Conservation (phyloP, 164 flowering plant species). For the grape (Vitis vinifera) region DNA sequence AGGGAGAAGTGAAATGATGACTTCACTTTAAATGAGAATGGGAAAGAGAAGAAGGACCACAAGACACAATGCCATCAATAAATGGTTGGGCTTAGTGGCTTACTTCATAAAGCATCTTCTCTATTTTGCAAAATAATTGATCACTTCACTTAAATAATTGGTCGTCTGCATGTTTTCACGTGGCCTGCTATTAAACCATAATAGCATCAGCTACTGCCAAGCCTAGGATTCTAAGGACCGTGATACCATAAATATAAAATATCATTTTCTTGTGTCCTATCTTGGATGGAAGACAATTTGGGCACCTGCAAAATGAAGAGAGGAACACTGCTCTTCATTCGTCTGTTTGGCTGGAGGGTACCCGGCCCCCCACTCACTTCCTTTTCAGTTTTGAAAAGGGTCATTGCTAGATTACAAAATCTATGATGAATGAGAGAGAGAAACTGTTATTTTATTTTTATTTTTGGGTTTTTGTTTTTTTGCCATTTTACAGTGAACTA, state of each 20-base stretch:
- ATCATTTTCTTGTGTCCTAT: too few relatives aligned
- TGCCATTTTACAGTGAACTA: constrained; percentile 20
- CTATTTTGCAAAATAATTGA: too few relatives aligned
- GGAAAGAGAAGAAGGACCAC: too few relatives aligned
- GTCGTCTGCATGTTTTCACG: constrained; percentile 60
- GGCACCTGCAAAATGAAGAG: too few relatives aligned
- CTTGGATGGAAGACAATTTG: too few relatives aligned
- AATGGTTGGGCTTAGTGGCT: too few relatives aligned
- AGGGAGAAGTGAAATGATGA: too few relatives aligned
- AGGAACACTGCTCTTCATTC: too few relatives aligned
- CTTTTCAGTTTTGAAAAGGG: constrained; percentile 6
- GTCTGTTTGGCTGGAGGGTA: constrained; percentile 11
- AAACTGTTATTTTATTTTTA: not conserved
- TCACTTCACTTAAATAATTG: constrained; percentile 16
- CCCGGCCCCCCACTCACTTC: constrained; percentile 1
- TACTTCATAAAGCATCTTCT: too few relatives aligned
- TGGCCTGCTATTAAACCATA: constrained; percentile 35
- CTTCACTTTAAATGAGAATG: too few relatives aligned
- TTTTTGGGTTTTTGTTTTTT: not conserved
- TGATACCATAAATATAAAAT: not conserved
- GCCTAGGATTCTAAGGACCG: constrained; percentile 41
- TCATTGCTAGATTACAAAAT: constrained; percentile 10
- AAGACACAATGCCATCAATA: too few relatives aligned
- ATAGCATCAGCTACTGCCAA: constrained; percentile 21
- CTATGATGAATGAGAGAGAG: constrained; percentile 36